Evolutionary conservation across 495 filamentous ascomycete species (phyloP).

Genomic region (Aspergillus taichungensis): DNA sequence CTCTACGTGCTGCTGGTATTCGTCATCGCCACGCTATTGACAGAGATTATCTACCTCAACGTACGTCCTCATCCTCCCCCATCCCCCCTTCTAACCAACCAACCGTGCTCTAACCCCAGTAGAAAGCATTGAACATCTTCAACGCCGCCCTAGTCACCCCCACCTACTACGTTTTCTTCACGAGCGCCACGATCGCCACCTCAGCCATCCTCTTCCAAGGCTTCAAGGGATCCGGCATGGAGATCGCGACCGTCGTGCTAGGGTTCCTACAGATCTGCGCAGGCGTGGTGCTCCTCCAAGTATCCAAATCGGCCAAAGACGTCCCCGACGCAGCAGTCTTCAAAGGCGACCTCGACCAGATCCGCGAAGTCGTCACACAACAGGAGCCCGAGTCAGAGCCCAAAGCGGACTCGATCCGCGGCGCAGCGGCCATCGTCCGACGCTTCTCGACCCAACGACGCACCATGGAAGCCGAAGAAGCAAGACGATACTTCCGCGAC

Average conservation of each 20-base stretch:
- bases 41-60: slow-evolving; percentile 92
- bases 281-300: slow-evolving; percentile 89
- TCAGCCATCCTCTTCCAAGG: slow-evolving; percentile 89
- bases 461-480: slow-evolving; percentile 75
- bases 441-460: slow-evolving; percentile 67
- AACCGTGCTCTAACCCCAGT: slow-evolving; percentile 26
- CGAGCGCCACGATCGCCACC: slow-evolving; percentile 85
- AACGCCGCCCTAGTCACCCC: slow-evolving; percentile 96
- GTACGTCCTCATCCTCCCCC: slow-evolving; percentile 45
- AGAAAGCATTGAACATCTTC: slow-evolving; percentile 99
- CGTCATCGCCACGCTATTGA: slow-evolving; percentile 76
- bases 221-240: slow-evolving; percentile 74
- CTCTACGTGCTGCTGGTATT: slow-evolving; percentile 87
- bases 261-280: slow-evolving; percentile 93
- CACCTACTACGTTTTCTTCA: slow-evolving; percentile 98
- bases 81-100: neutral
- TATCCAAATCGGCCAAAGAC: slow-evolving; percentile 97
- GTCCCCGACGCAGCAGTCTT: slow-evolving; percentile 92
- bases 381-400: slow-evolving; percentile 92
- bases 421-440: slow-evolving; percentile 81
- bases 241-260: slow-evolving; percentile 83
- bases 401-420: slow-evolving; percentile 92
- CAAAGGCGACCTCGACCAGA: slow-evolving; percentile 86
- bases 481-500: slow-evolving; percentile 70
- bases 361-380: slow-evolving; percentile 88